Evolutionary conservation across 2,329 filamentous ascomycete species (phyloP), one percentile per base, ranked within the genome.

Genomic region (Bipolaris bicolor): DNA sequence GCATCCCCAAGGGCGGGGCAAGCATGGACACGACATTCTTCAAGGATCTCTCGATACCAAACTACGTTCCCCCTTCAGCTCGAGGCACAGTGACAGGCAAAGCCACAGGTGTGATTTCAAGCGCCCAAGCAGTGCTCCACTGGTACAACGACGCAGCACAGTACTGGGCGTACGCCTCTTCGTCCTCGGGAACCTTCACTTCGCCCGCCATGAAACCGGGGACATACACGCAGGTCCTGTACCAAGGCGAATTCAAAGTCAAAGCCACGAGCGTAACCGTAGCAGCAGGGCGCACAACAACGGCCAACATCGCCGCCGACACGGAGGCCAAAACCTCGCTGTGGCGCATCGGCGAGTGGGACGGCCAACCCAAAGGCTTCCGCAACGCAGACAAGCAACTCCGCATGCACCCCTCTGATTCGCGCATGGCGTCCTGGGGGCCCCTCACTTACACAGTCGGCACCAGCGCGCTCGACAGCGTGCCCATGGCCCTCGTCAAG

Each of bases 401-500:
- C 13, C 82, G 86, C 49, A 90, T 90, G 87, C 88, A 90, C 69
- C 88, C 87, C 3, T 85, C 84, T 3, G 88, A 89, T 73, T 76
- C 75, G 37, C 83, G 87, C 66, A 90, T 90, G 87, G 74, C 78
- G 24, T 78, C 77, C 54, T 90, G 87, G 87, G 81, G 79, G 0
- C 81, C 85, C 0, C 65, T 81, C 11, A 88, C 86, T 0, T 88
- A 87, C 74, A 88, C 84, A 1, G 83, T 88, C 10, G 86, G 86
- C 39, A 81, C 80, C 20, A 84, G 82, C 22, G 70, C 76, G 5
- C 68, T 81, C 1, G 75, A 76, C 3, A 80, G 82, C 57, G 87
- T 89, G 68, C 86, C 87, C 41, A 89, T 90, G 87, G 87, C 87
- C 0, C 71, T 88, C 24, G 87, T 88, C 76, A 85, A 88, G 71